Conservation (phyloP, 2,329 filamentous ascomycete genomes). For the Periconia sp. region DNA sequence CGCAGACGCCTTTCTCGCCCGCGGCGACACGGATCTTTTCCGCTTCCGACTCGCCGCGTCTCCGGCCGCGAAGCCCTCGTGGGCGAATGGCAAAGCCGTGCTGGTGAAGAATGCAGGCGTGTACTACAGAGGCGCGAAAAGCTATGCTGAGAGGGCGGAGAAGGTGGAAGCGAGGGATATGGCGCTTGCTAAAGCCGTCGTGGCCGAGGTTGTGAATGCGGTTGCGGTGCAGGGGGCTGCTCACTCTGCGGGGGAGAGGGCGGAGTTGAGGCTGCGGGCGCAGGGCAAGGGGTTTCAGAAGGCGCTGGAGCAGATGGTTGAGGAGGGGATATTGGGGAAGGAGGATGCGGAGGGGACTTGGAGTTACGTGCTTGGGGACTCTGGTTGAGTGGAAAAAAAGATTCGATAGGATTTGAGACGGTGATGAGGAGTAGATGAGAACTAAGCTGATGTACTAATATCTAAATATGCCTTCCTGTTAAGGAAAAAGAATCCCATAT, state of each 20-base stretch:
- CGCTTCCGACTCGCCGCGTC: slow-evolving; percentile 38
- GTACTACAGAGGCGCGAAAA: slow-evolving; percentile 41
- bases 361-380: too few relatives aligned
- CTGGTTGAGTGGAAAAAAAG: too few relatives aligned
- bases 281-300: slow-evolving; percentile 25
- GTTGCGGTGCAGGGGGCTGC: neutral
- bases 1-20: slow-evolving; percentile 38
- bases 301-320: slow-evolving; percentile 31
- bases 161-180: slow-evolving; percentile 38
- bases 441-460: too few relatives aligned
- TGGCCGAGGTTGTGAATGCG: slow-evolving; percentile 13
- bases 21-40: slow-evolving; percentile 41
- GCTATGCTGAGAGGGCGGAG: slow-evolving; percentile 37
- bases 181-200: slow-evolving; percentile 14
- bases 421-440: too few relatives aligned
- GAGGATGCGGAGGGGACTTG: slow-evolving; percentile 17
- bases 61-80: slow-evolving; percentile 29
- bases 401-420: too few relatives aligned
- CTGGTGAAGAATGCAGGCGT: slow-evolving; percentile 48
- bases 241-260: slow-evolving; percentile 20
- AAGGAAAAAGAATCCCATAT: too few relatives aligned
- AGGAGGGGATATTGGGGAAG: slow-evolving; percentile 24
- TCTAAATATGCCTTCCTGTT: too few relatives aligned
- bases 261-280: slow-evolving; percentile 32
- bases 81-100: slow-evolving; percentile 39